A percentile compares a stretch with the other conserved stretches of the same genome.
Evolutionary conservation across 2,329 filamentous ascomycete genomes (phyloP).

Genomic region (Aspergillus sp.): DNA sequence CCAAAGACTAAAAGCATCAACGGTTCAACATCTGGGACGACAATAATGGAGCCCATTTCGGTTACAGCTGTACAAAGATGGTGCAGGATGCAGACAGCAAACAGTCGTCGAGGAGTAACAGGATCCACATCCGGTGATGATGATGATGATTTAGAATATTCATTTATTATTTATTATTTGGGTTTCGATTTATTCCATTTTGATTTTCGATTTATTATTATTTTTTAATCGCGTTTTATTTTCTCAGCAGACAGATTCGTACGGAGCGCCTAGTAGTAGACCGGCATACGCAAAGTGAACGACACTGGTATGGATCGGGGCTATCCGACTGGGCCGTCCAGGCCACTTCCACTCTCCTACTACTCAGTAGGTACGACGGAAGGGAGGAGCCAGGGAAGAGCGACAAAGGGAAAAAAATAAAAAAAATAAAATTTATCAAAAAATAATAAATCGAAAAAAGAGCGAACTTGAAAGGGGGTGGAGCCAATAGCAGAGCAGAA

Average conservation of each 20-base stretch:
- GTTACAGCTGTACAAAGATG: constrained; percentile 37
- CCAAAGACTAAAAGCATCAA: constrained; percentile 29
- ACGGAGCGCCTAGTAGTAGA: background rate
- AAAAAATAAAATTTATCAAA: constrained; percentile 1
- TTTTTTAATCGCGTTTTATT: constrained; percentile 8
- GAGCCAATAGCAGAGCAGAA: constrained; percentile 20
- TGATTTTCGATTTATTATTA: constrained; percentile 10
- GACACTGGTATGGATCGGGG: constrained; percentile 21
- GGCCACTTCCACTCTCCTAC: constrained; percentile 4
- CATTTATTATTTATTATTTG: constrained; percentile 3
- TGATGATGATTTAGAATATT: constrained; percentile 6
- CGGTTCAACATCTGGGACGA: constrained; percentile 26
- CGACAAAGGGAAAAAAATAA: constrained; percentile 3
- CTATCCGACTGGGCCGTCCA: constrained; percentile 24
- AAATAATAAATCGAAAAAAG: constrained; percentile 1
- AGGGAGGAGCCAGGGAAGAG: constrained; percentile 11
- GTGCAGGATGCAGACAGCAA: constrained; percentile 36
- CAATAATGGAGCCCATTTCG: constrained; percentile 28
- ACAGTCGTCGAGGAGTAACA: constrained; percentile 34
- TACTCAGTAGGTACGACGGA: constrained; percentile 3
- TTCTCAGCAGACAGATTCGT: constrained; percentile 16
- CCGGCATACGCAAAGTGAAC: constrained; percentile 6
- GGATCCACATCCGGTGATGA: constrained; percentile 19
- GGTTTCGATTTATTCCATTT: constrained; percentile 3
- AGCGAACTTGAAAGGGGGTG: constrained; percentile 19